Evolutionary conservation across 192 early-diverging fungal species (phyloP), one percentile per base, ranked within the genome.

Genomic region (Helicostylum pulchrum): DNA sequence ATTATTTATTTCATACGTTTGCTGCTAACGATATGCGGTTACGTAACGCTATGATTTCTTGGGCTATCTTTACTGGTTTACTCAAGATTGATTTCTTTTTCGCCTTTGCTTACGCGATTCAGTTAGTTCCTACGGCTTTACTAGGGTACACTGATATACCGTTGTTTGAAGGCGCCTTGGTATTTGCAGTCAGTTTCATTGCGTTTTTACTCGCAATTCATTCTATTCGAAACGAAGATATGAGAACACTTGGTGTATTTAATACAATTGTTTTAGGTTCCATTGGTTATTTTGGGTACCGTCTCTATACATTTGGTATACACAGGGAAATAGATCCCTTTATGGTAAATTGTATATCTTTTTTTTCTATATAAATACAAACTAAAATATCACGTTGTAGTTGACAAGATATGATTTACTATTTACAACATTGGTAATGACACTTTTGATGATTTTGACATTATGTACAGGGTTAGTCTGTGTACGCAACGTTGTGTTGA

Each of bases 271-370:
- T 42, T 4, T 20, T 32, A 17, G 36, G 17, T 39, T 39, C 19
- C 1, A 42, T 42, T 42, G 55, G 55, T 17, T 57, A 57, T n/a
- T 57, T 57, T 23, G 36, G 31, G 4, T 42, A 57, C 36, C 15
- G 55, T 3, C n/a, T 36, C 2, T 57, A 31, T 42, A 57, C 55
- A 42, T 57, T 57, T 20, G 55, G 55, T 6, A 11, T 57, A 21
- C 19, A 31, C 3, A 12, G 36, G 7, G 34, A 14, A n/a, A 36
- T 15, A 19, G 55, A 57, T 39, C 31, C 36, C 6, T 57, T 31
- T 43, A 19, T 32, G 55, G 55, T 57, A 57, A 53, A 30, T 0
- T 21, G 2, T 21, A 20, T 12, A 12, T 42, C 10, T 21, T 15
- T 4, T 39, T 31, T 42, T 1, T 10, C 5, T 8, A 7, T 34